Conservation (phyloP, 768 basidiomycete genomes). For the Pholiota microspora region DNA sequence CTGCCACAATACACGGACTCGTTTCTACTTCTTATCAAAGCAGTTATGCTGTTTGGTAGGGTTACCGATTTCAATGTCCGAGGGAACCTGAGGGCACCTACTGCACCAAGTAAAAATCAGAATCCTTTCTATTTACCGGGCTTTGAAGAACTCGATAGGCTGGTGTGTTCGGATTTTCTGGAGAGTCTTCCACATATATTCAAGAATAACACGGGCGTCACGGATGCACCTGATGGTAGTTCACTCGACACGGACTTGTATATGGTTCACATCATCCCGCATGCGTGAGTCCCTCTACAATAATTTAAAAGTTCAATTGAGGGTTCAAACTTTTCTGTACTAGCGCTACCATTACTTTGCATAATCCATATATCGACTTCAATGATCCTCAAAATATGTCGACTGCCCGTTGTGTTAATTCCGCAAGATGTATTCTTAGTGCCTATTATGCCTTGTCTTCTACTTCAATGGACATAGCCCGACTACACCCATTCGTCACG, state of each 20-base stretch:
- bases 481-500: constrained; percentile 80
- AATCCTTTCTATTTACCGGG: constrained; percentile 68
- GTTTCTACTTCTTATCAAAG: constrained; percentile 78
- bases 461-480: constrained; percentile 77
- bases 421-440: constrained; percentile 70
- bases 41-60: constrained; percentile 79
- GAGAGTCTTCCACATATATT: constrained; percentile 67
- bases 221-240: constrained; percentile 54
- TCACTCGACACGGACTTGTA: constrained; percentile 80
- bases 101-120: constrained; percentile 66
- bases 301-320: background rate
- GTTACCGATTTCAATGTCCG: constrained; percentile 87
- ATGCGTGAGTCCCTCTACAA: constrained; percentile 61
- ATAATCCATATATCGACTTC: constrained; percentile 82
- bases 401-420: constrained; percentile 69
- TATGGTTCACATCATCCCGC: constrained; percentile 83
- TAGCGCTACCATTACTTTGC: constrained; percentile 86
- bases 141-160: constrained; percentile 67
- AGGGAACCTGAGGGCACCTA: constrained; percentile 63
- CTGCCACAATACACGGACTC: constrained; percentile 79
- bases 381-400: constrained; percentile 62
- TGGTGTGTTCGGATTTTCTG: constrained; percentile 67
- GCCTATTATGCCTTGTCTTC: constrained; percentile 79
- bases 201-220: constrained; percentile 62
- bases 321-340: background rate